phyloP scores from a whole-genome alignment of 192 early-diverging fungal genomes.

The Podila minutissima region DNA sequence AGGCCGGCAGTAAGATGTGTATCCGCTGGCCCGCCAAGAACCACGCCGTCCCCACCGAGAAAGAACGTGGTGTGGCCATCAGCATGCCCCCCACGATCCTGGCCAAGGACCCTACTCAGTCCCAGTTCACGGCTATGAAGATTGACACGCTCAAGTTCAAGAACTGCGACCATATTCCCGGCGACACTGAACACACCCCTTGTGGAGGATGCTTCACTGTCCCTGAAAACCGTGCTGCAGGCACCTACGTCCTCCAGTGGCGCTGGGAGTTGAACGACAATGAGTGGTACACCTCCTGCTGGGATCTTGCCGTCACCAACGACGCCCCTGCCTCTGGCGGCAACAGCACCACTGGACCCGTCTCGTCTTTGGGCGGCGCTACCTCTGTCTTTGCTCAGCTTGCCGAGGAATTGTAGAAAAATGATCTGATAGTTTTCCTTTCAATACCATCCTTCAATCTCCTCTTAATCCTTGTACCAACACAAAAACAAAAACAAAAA shows the following conservation, averaged over 20 bases:
- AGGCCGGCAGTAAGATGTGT: slow-evolving; percentile 26
- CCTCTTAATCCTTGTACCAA: too few species aligned
- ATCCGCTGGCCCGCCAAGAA: slow-evolving; percentile 50
- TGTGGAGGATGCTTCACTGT: slow-evolving; percentile 38
- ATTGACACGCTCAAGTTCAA: slow-evolving; percentile 30
- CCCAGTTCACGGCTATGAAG: slow-evolving; percentile 2
- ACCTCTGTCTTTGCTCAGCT: slow-evolving; percentile 39
- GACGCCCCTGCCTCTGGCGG: neutral
- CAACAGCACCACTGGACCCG: neutral
- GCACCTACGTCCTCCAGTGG: slow-evolving; percentile 40
- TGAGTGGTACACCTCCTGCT: slow-evolving; percentile 48
- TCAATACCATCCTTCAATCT: too few species aligned
- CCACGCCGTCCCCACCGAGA: slow-evolving; percentile 26
- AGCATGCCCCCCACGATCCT: slow-evolving; percentile 25
- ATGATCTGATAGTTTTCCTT: neutral
- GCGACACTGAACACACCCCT: slow-evolving; percentile 13
- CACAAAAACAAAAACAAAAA: too few species aligned
- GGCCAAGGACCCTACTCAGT: slow-evolving; percentile 25
- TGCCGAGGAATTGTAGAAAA: slow-evolving; percentile 17
- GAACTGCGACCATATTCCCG: slow-evolving; percentile 13
- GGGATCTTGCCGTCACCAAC: slow-evolving; percentile 27
- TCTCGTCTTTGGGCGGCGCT: neutral
- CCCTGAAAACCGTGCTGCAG: slow-evolving; percentile 3
- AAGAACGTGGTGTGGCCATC: slow-evolving; percentile 20
- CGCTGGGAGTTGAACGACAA: slow-evolving; percentile 34